These are phyloP conservation scores for Coprinopsis sp. DNA, from an alignment of 768 basidiomycete genomes.

Conservation along the genomic window DNA sequence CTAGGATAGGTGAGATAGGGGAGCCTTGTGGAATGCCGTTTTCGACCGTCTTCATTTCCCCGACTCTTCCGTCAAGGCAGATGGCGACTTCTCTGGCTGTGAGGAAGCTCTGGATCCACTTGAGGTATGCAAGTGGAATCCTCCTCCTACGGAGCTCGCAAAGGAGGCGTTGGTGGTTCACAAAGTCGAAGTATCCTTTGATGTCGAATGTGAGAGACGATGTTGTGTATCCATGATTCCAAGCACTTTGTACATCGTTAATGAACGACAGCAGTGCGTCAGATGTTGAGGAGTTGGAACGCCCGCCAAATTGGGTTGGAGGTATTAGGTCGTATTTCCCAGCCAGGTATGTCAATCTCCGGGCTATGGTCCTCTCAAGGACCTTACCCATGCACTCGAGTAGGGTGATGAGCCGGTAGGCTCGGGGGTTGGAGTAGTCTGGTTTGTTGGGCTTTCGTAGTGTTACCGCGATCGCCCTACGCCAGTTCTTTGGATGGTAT, in stretches of 20 bases:
- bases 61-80: slow-evolving; percentile 17
- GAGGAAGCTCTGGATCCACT: slow-evolving; percentile 17
- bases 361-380: slow-evolving; percentile 22
- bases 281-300: slow-evolving; percentile 14
- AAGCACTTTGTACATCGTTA: slow-evolving; percentile 22
- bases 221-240: slow-evolving; percentile 18
- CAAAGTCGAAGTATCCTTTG: slow-evolving; percentile 24
- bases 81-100: slow-evolving; percentile 19
- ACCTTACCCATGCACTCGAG: slow-evolving; percentile 32
- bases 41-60: slow-evolving; percentile 20
- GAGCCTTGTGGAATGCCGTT: slow-evolving; percentile 31
- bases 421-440: slow-evolving; percentile 28
- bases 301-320: slow-evolving; percentile 19
- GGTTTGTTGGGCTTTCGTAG: slow-evolving; percentile 32
- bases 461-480: slow-evolving; percentile 24
- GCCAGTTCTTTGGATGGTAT: slow-evolving; percentile 22
- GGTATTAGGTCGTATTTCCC: slow-evolving; percentile 21
- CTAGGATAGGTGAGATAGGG: slow-evolving; percentile 24
- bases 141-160: slow-evolving; percentile 16
- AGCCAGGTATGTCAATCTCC: slow-evolving; percentile 18
- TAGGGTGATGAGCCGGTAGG: slow-evolving; percentile 31
- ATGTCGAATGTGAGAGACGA: slow-evolving; percentile 27
- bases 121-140: slow-evolving; percentile 16
- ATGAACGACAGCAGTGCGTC: slow-evolving; percentile 21
- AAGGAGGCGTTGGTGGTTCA: slow-evolving; percentile 21